phyloP scores from a whole-genome alignment of 176 grass and related monocot species.

The Luzula sylvatica region DNA sequence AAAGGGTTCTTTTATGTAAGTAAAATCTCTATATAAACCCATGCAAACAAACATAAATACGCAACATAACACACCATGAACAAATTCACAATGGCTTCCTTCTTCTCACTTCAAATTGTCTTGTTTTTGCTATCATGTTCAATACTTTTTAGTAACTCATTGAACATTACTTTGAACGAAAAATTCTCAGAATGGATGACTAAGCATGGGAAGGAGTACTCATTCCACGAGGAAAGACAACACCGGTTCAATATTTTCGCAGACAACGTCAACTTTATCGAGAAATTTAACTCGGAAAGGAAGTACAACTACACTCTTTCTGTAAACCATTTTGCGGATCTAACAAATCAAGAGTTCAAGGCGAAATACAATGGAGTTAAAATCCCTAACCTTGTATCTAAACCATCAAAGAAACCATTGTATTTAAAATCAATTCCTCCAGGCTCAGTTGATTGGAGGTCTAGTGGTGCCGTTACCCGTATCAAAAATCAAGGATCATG shows the following conservation, averaged over 20 bases:
- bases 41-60: too few species aligned
- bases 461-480: constrained; percentile 14
- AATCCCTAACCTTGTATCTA: not conserved
- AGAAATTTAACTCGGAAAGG: not conserved
- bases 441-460: constrained; percentile 16
- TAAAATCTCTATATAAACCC: too few species aligned
- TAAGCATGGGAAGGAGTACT: not conserved
- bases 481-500: constrained; percentile 19
- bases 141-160: not conserved
- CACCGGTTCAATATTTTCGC: constrained; percentile 18
- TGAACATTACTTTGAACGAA: not conserved
- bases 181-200: constrained; percentile 14
- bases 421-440: not conserved
- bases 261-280: constrained; percentile 23
- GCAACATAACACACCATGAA: too few species aligned
- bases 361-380: not conserved
- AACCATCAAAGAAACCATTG: not conserved
- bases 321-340: constrained; percentile 22
- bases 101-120: too few species aligned
- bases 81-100: too few species aligned
- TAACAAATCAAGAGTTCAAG: constrained; percentile 8
- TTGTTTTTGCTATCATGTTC: too few species aligned
- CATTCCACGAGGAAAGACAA: not conserved
- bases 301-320: constrained; percentile 9
- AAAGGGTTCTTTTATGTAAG: too few species aligned